Base-by-base conservation (phyloP, 352 stramenopile species). In the Peronosclerospora sorghi region DNA sequence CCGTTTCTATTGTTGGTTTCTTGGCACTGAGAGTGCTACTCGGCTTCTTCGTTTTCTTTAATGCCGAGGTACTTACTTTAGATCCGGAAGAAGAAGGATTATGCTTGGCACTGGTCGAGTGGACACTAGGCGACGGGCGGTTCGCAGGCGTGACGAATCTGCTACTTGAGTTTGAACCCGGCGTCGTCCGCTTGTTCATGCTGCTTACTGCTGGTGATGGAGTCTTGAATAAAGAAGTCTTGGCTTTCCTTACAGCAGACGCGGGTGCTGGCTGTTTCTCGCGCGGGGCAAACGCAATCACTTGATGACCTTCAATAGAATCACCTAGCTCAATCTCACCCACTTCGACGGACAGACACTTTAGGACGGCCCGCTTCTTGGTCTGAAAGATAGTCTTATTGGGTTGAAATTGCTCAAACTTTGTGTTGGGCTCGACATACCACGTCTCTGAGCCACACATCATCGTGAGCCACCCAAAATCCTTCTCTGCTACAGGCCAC, bases 341-440 rank as follows among this genome's bases (percentile, higher is more conserved):
- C 8, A 75, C 56, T 32, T 78, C 61, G 6, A 59, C 30, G 9
- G 65, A 58, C 41, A 88, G 44, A 46, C 68, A 82, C 50, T 84
- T 74, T 40, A 84, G 50, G 15, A 86, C 69, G 5, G 76, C 73
- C 20, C 59, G 64, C 52, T 84, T 83, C 56, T 86, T 84, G 37
- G 42, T 75, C 61, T 86, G 73, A 63, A 88, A 88, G 39, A 88
- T 81, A 7, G 76, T 88, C 35, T 83, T 73, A 45, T 88, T 88
- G 10, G 76, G 76, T 41, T 58, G 51, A 37, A 88, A 84, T 24
- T 75, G 58, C 41, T 73, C 56, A 40, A 88, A 88, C 32, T 64
- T 56, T 14, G 73, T 88, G 32, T 80, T 54, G 13, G 76, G 73
- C 51, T 83, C 74, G 40, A 88, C 71, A 46, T 72, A 86, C 76